Conservation (phyloP, 192 early-diverging fungal species). For the Backusella westeae region DNA sequence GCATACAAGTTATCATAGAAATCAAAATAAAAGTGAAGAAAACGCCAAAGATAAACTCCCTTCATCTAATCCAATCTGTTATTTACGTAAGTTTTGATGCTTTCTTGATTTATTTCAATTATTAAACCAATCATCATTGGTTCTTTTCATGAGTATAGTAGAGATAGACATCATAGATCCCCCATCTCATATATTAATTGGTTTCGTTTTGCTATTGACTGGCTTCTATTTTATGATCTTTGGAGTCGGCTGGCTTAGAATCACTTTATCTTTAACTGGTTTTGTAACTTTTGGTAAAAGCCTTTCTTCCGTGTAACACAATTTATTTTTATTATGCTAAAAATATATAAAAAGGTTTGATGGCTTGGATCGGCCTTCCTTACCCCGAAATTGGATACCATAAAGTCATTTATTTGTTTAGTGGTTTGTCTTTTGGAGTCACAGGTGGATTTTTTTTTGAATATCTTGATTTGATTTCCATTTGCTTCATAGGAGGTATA, state of each 20-base stretch:
- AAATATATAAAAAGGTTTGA: background rate
- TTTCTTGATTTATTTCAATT: background rate
- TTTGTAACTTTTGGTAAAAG: background rate
- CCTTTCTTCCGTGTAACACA: background rate
- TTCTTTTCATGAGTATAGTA: background rate
- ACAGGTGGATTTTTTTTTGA: background rate
- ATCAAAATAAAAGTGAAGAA: background rate
- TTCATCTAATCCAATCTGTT: background rate
- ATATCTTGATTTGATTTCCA: background rate
- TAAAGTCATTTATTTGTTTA: background rate
- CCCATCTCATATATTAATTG: background rate
- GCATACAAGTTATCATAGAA: background rate
- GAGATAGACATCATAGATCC: background rate
- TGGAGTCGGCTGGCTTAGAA: background rate
- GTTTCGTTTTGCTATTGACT: background rate
- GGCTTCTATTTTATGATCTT: background rate
- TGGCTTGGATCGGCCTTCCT: background rate
- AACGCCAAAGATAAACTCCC: background rate
- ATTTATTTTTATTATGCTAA: background rate
- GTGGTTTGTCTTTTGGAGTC: background rate
- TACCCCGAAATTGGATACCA: background rate
- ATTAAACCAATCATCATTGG: background rate
- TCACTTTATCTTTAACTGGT: background rate
- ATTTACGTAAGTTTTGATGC: background rate
- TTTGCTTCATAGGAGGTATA: background rate